Base-by-base conservation (phyloP, 1,139 yeast species). In the Yamadazyma diddensiae region DNA sequence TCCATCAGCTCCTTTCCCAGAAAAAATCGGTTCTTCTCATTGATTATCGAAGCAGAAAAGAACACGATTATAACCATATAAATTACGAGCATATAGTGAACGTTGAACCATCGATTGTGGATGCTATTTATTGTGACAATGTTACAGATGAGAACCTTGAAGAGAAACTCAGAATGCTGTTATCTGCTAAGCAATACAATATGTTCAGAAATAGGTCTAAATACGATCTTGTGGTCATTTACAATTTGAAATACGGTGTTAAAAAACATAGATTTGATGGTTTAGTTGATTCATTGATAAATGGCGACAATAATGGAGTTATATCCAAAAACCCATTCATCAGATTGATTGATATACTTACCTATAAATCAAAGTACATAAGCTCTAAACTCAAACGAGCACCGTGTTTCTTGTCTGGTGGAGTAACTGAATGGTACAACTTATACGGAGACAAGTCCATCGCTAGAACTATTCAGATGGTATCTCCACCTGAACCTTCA, bases 1-100 rank as follows among this genome's bases (percentile, higher is more conserved):
- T 66, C 12, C 41, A 50, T 13, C 21, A 32, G 3, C 30, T 62
- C 4, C 21, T 57, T 39, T 48, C 24, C 2, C 22, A 37, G 1
- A 15, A 33, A 18, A 14, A 14, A n/a, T 33, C 38, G 5, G 43
- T 77, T 10, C 59, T 84, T 24, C 42, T 84, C 15, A 67, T 88
- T 15, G 97, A 88, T 51, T 69, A 79, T 27, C 65, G 96, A 39
- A 65, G 78, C 10, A 60, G 80, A 26, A 65, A 65, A 15, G 79
- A 74, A 26, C 85, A 70, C 53, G 70, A 74, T 28, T 65, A 63
- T 31, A 71, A 74, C 24, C 95, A 82, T 50, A 75, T 88, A 20
- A 66, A 70, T 14, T 59, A 70, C 21, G 53, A 61, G 1, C 72
- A 80, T 29, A 55, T 81, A 6, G 70, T 84, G 12, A 82, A 88